A percentile compares a stretch with the other conserved stretches of the same genome.
These are phyloP conservation scores for Chlorociboria aeruginascens DNA, from an alignment of 495 filamentous ascomycete genomes.

Conservation along the genomic window DNA sequence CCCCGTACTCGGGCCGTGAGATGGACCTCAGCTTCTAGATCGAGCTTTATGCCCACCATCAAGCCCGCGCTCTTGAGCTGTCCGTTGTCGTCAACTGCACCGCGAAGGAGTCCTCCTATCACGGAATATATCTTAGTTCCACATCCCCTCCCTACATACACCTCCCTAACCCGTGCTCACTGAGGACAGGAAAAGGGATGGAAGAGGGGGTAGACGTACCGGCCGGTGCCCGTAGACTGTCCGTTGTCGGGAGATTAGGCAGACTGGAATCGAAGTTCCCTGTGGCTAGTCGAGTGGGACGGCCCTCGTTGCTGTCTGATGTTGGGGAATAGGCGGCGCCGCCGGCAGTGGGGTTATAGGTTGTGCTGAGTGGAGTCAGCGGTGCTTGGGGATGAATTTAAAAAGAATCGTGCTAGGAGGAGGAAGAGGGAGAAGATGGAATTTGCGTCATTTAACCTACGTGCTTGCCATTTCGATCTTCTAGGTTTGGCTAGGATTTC, in stretches of 20 bases:
- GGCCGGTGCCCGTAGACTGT: slow-evolving; percentile 26
- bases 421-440: background rate
- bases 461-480: background rate
- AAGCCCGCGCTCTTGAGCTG: slow-evolving; percentile 31
- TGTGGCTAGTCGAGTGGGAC: too few species aligned
- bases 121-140: background rate
- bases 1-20: slow-evolving; percentile 32
- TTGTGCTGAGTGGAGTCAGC: slow-evolving; percentile 20
- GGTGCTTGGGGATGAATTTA: slow-evolving; percentile 20
- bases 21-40: slow-evolving; percentile 34
- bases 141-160: background rate
- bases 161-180: background rate
- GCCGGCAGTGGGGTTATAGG: slow-evolving; percentile 20
- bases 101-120: slow-evolving; percentile 25
- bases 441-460: too few species aligned
- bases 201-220: slow-evolving; percentile 18
- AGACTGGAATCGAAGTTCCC: slow-evolving; percentile 1
- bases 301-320: too few species aligned
- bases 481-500: background rate
- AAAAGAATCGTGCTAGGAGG: slow-evolving; percentile 12
- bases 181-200: background rate
- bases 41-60: slow-evolving; percentile 34
- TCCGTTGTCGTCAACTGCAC: slow-evolving; percentile 29
- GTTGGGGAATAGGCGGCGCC: slow-evolving; percentile 14
- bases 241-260: slow-evolving; percentile 25